Conservation (phyloP, 2,329 filamentous ascomycete genomes). For the Nannizziopsis barbatae region DNA sequence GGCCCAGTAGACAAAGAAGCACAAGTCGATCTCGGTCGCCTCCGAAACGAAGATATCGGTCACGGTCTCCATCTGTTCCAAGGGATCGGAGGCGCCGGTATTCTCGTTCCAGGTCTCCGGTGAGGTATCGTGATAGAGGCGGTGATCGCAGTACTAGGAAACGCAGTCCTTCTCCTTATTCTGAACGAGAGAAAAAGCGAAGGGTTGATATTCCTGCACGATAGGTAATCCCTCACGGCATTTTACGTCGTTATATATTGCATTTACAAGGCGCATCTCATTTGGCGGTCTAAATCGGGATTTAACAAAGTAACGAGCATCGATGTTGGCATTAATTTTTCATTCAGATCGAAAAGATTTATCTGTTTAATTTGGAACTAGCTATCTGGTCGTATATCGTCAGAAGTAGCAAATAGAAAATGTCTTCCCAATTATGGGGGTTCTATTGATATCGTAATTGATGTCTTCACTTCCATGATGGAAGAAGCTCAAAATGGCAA, state of each 20-base stretch:
- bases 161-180: slow-evolving; percentile 34
- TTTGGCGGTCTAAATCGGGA: background rate
- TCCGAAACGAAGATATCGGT: slow-evolving; percentile 27
- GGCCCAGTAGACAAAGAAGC: slow-evolving; percentile 17
- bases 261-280: slow-evolving; percentile 6
- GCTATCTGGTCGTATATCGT: too few species aligned
- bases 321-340: too few species aligned
- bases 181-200: slow-evolving; percentile 34
- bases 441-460: too few species aligned
- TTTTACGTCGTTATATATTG: background rate
- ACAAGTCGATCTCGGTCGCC: slow-evolving; percentile 29
- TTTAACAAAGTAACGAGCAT: too few species aligned
- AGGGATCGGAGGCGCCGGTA: slow-evolving; percentile 39
- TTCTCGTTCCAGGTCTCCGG: slow-evolving; percentile 33
- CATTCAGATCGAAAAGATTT: too few species aligned
- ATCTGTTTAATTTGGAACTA: too few species aligned
- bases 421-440: too few species aligned
- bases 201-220: slow-evolving; percentile 21
- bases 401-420: too few species aligned
- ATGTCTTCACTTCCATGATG: too few species aligned
- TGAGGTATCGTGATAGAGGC: slow-evolving; percentile 36
- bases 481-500: too few species aligned
- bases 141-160: slow-evolving; percentile 27
- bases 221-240: background rate
- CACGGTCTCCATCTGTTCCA: slow-evolving; percentile 44